Conservation (phyloP, 2,329 filamentous ascomycete species). For the Penicillium decumbens region DNA sequence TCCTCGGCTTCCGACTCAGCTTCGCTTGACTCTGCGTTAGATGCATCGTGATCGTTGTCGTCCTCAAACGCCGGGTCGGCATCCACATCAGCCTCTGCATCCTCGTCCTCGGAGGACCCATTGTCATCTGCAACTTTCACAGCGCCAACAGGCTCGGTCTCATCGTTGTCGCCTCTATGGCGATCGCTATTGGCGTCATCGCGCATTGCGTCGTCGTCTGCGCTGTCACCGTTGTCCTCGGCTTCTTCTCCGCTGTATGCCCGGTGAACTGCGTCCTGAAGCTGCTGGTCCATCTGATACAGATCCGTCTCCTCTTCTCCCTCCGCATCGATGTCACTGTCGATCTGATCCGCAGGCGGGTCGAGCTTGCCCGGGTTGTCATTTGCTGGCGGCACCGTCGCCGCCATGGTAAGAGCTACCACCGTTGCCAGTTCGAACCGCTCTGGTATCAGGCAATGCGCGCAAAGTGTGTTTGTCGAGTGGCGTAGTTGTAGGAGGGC, state of each 20-base stretch:
- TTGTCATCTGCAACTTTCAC: conserved; percentile 35
- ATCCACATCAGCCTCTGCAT: conserved; percentile 40
- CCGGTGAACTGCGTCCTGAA: conserved; percentile 37
- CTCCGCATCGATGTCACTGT: conserved; percentile 44
- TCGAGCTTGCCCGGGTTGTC: conserved; percentile 32
- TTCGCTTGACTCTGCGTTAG: conserved; percentile 42
- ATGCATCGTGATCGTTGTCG: conserved; percentile 39
- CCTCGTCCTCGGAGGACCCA: conserved; percentile 35
- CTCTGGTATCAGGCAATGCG: conserved; percentile 4
- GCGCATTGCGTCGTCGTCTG: conserved; percentile 31
- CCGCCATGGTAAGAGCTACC: conserved; percentile 39
- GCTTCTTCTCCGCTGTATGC: conserved; percentile 32
- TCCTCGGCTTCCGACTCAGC: conserved; percentile 56
- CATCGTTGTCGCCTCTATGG: conserved; percentile 43
- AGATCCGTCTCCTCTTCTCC: conserved; percentile 44
- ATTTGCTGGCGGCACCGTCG: conserved; percentile 38
- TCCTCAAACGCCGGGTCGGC: conserved; percentile 43
- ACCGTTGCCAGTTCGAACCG: conserved; percentile 37
- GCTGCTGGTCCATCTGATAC: conserved; percentile 39
- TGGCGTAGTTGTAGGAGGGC: conserved; percentile 14
- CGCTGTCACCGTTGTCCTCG: conserved; percentile 24
- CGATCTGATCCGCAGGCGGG: conserved; percentile 31
- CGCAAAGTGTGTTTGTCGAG: neutral
- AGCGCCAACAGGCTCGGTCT: conserved; percentile 37
- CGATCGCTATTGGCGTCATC: conserved; percentile 31